Percentiles rank a stretch among this genome's conserved stretches.
These are phyloP conservation scores for Trichophyton equinum DNA, from an alignment of 2,329 filamentous ascomycete genomes.

Conservation along the genomic window DNA sequence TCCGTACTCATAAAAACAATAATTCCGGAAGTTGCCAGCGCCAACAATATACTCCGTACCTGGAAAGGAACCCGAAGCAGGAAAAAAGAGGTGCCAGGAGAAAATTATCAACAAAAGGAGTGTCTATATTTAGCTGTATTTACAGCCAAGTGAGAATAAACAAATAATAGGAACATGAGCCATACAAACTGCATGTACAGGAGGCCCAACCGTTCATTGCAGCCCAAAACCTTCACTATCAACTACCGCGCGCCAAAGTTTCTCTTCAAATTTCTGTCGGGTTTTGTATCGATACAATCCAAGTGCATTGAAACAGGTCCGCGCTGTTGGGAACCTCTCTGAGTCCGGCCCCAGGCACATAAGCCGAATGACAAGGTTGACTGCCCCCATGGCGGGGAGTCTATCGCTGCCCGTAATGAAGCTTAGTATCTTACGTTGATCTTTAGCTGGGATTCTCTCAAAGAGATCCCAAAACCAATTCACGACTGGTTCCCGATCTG, in stretches of 20 bases:
- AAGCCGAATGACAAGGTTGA: conserved; percentile 64
- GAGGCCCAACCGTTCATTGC: conserved; percentile 42
- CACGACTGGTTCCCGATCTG: conserved; percentile 54
- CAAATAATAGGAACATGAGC: background rate
- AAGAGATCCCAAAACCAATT: conserved; percentile 86
- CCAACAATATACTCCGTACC: too few relatives aligned
- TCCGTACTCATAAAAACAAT: background rate
- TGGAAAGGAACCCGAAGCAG: background rate
- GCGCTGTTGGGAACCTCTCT: conserved; percentile 65
- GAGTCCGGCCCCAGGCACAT: conserved; percentile 63
- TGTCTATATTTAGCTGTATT: too few relatives aligned
- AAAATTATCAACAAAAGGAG: background rate
- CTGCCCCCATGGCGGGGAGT: conserved; percentile 76
- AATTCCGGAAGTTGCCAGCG: background rate
- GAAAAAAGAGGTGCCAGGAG: background rate
- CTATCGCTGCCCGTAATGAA: conserved; percentile 88
- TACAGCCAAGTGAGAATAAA: background rate
- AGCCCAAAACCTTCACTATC: conserved; percentile 89
- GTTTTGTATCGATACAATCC: conserved; percentile 61
- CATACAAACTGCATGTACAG: background rate
- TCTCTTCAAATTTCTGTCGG: conserved; percentile 53
- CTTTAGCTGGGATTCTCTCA: conserved; percentile 47
- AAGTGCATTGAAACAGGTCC: conserved; percentile 84
- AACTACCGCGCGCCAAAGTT: conserved; percentile 74
- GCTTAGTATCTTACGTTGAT: conserved; percentile 66